Evolutionary conservation across 148 eudicot genomes (phyloP), one percentile per base, ranked within the genome.

Genomic region (Polygonum aviculare): DNA sequence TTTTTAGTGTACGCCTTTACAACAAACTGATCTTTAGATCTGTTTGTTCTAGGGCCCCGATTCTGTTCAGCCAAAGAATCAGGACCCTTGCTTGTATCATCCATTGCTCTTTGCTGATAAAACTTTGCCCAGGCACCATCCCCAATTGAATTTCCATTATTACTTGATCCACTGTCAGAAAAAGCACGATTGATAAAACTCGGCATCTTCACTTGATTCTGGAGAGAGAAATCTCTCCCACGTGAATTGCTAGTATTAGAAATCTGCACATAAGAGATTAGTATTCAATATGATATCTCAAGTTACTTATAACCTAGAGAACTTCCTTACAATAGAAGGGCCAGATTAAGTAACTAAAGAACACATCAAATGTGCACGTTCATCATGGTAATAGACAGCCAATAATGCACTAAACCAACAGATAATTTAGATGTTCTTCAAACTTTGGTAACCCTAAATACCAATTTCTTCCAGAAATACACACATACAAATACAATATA

Each of bases 1-100:
- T 82, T 87, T n/a, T 85, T 85, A 21, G 93, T 83, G 82, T 87
- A 91, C 40, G 96, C 97, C 80, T 90, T 93, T 21, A 93, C 97
- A 63, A 86, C 81, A 73, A 95, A 85, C 73, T 83, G 83, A 78
- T 83, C 85, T 71, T 84, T 93, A 1, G 93, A 81, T 84, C 86
- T 91, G 79, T 77, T 84, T 63, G 82, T 81, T 83, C 90, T 89
- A 51, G 92, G 90, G 14, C 94, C 94, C 33, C 85, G 85, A 77
- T 89, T 88, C 75, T 88, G 96, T 75, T 89, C 97, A 41, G 69
- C 79, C 74, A 81, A 77, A 74, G 78, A 76, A 84, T 87, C 92
- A 75, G 83, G 77, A 72, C 74, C 79, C 74, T 82, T 87, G 79
- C 79, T 83, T 49, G 55, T 70, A 76, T 84, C 93, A 82, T 78